Evolutionary conservation across 2,329 filamentous ascomycete species (phyloP).

Genomic region (Trichothecium sympodiale): DNA sequence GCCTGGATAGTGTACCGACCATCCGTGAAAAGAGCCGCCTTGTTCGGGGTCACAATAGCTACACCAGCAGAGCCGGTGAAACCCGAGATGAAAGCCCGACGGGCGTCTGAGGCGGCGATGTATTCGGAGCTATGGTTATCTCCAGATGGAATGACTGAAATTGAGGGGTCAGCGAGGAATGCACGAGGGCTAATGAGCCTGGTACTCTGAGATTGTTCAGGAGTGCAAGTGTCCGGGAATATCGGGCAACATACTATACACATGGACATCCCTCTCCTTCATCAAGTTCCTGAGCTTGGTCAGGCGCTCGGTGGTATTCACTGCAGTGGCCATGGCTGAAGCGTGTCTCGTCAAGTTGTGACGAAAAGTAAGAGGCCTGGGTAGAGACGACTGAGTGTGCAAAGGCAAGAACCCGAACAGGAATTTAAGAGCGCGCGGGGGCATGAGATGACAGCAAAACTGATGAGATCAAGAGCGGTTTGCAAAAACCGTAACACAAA

Average conservation of each 20-base stretch:
- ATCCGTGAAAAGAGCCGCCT: conserved; percentile 86
- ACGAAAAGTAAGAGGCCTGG: not conserved
- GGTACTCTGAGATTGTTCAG: conserved; percentile 3
- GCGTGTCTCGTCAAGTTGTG: not conserved
- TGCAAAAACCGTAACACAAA: too few species aligned
- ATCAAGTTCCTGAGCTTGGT: conserved; percentile 71
- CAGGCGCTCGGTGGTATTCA: conserved; percentile 70
- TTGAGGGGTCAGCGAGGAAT: conserved; percentile 7
- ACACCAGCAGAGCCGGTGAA: conserved; percentile 94
- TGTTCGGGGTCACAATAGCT: conserved; percentile 75
- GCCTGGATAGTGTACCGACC: conserved; percentile 98
- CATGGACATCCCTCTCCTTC: conserved; percentile 74
- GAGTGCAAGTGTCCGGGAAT: not conserved
- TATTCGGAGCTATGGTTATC: conserved; percentile 98
- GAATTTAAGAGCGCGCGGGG: too few species aligned
- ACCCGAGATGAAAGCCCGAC: conserved; percentile 83
- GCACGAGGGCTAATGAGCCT: conserved; percentile 6
- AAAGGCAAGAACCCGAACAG: not conserved
- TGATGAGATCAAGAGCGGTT: too few species aligned
- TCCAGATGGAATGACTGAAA: conserved; percentile 82
- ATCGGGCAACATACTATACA: conserved; percentile 63
- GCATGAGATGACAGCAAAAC: too few species aligned
- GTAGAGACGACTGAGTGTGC: not conserved
- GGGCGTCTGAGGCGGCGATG: conserved; percentile 87
- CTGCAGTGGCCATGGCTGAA: conserved; percentile 17